Conservation (phyloP, 805 yeast species). For the Geotrichum ghanense region DNA sequence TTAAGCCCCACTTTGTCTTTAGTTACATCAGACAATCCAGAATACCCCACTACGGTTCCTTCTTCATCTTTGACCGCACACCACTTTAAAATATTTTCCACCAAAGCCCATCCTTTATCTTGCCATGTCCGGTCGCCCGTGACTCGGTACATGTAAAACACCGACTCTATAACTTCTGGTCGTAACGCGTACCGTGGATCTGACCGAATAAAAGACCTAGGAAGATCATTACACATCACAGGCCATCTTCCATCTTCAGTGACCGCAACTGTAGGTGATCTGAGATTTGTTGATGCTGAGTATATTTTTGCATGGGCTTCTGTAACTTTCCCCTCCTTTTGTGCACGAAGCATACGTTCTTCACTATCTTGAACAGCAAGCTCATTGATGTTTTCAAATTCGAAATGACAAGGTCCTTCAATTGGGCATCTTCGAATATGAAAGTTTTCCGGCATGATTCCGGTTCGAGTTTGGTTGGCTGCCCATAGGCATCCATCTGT, state of each 20-base stretch:
- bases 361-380: background rate
- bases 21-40: conserved; percentile 33
- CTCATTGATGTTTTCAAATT: background rate
- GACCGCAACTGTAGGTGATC: background rate
- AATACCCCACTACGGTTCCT: conserved; percentile 26
- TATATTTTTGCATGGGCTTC: conserved; percentile 1
- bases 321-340: background rate
- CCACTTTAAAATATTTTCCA: conserved; percentile 25
- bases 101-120: conserved; percentile 40
- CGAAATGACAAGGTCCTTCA: conserved; percentile 2
- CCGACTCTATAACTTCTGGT: conserved; percentile 52
- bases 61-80: conserved; percentile 11
- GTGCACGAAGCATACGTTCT: conserved; percentile 2
- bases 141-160: conserved; percentile 45
- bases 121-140: conserved; percentile 52
- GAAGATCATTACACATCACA: conserved; percentile 17
- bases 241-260: conserved; percentile 13
- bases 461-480: conserved; percentile 26
- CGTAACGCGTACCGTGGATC: conserved; percentile 36
- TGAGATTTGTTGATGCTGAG: background rate
- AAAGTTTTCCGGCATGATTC: conserved; percentile 36
- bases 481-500: conserved; percentile 40
- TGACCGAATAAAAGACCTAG: conserved; percentile 13
- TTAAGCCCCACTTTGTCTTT: conserved; percentile 19
- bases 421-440: conserved; percentile 20